Evolutionary conservation across 345 rosid species (phyloP), one percentile per base, ranked within the genome.

Genomic region (Citrus medica): DNA sequence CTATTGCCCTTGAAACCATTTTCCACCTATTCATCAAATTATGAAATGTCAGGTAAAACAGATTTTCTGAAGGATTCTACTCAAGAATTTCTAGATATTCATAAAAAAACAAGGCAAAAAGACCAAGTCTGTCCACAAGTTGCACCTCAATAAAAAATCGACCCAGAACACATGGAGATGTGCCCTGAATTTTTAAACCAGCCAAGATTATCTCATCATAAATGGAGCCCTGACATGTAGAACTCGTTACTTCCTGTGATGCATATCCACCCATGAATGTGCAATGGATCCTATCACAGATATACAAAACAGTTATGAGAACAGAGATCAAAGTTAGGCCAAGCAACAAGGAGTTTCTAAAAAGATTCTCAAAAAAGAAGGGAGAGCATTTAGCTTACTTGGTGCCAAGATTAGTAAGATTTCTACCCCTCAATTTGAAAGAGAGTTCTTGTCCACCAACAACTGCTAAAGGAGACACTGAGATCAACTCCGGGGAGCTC

Each of bases 121-220:
- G 33, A 73, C 25, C 24, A 42, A 42, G 42, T 42, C 22, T 35
- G 76, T 67, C 46, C 25, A 25, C 53, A 81, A 75, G 80, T 73
- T 80, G 71, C 82, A 94, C 98, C 94, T 94, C 98, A 73, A 94
- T 86, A 82, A 92, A 94, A 87, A 91, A 90, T 32, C 98, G 98
- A 65, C 98, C 92, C 53, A 85, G 76, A 66, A 78, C 77, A 78
- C 74, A 79, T 25, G 86, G 79, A 38, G 85, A 78, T 79, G 80
- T 74, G 33, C 71, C 86, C 64, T 81, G 74, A 72, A 92, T 76
- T 88, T 82, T 86, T 71, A 91, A 87, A 83, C 85, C 83, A 76
- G 81, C 81, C 63, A 89, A 74, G 64, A 82, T 90, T 74, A 91
- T 80, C 85, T 91, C 93, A 59, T 91, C 93, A 77, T 83, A 84